Base-by-base conservation (phyloP, 2,329 filamentous ascomycete species). In the Nothophoma quercina region DNA sequence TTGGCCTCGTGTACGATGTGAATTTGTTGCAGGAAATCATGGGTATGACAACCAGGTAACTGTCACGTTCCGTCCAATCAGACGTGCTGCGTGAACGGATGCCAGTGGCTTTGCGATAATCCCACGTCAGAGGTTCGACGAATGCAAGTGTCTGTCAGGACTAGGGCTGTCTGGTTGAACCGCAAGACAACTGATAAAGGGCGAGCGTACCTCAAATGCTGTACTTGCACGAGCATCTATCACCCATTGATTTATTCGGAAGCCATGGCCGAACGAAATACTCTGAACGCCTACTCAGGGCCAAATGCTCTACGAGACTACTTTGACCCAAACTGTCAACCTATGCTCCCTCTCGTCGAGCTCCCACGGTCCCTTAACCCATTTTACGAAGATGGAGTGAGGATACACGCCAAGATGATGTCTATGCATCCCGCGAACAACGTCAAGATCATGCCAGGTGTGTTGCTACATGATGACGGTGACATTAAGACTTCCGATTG, bases 331-430 rank as follows among this genome's bases (percentile, higher is more conserved):
- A 83, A 87, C 46, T 74, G 69, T 1, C 76, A 79, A 19, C 84
- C 85, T 2, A 83, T 83, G 0, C 64, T 87, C 7, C 85, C 85
- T 1, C 75, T 88, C 1, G 83, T 88, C 5, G 85, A 88, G 70
- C 71, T 88, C 3, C 85, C 85, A 0, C 75, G 77, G 13, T 72
- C 70, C 9, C 73, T 88, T 26, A 88, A 88, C 52, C 84, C 84
- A 2, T 83, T 80, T 56, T 75, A 79, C 16, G 57, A 78, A 21
- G 79, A 87, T 79, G 82, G 83, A 4, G 81, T 88, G 4, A 79
- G 83, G 9, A 85, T 88, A 44, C 87, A 85, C 57, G 85, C 85
- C 29, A 87, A 88, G 72, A 84, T 88, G 83, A 82, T 88, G 79
- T 84, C 83, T 2, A 82, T 83, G 76, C 83, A 85, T 60, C 85